phyloP scores from a whole-genome alignment of 208 protist genomes.

The Porcisia deanei region DNA sequence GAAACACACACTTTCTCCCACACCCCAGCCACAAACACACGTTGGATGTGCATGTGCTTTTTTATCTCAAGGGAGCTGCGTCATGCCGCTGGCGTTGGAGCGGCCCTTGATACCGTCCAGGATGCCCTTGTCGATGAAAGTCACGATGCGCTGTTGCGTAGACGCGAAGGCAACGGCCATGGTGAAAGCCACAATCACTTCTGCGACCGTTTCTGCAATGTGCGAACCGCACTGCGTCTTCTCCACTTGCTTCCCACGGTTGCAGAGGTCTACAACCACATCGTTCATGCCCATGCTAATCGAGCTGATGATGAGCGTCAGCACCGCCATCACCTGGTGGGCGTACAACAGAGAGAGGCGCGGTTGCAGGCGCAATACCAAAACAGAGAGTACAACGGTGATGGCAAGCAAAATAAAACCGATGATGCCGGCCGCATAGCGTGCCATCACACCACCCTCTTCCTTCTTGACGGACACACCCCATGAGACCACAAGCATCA shows the following conservation, averaged over 20 bases:
- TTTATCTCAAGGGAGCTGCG: constrained; percentile 46
- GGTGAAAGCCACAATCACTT: constrained; percentile 65
- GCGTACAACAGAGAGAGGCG: constrained; percentile 66
- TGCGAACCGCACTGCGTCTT: constrained; percentile 58
- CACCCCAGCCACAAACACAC: neutral
- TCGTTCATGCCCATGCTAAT: constrained; percentile 83
- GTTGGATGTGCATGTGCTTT: neutral
- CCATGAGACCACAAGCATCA: constrained; percentile 79
- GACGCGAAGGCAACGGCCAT: constrained; percentile 68
- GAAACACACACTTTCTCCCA: no score
- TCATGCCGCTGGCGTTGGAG: constrained; percentile 70
- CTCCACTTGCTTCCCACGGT: constrained; percentile 26
- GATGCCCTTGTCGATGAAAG: constrained; percentile 87
- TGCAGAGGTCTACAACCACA: constrained; percentile 75
- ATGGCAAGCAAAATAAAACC: constrained; percentile 61
- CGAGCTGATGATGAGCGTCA: constrained; percentile 67
- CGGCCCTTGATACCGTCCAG: constrained; percentile 84
- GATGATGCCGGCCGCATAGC: constrained; percentile 65
- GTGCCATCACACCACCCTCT: constrained; percentile 38
- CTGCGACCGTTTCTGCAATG: constrained; percentile 60
- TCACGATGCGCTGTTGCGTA: constrained; percentile 85
- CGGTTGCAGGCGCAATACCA: constrained; percentile 65
- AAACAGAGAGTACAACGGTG: constrained; percentile 51
- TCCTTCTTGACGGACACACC: constrained; percentile 54
- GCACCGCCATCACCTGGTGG: constrained; percentile 62